Evolutionary conservation across 2,329 filamentous ascomycete species (phyloP), one percentile per base, ranked within the genome.

Genomic region (Aspergillus sp.): DNA sequence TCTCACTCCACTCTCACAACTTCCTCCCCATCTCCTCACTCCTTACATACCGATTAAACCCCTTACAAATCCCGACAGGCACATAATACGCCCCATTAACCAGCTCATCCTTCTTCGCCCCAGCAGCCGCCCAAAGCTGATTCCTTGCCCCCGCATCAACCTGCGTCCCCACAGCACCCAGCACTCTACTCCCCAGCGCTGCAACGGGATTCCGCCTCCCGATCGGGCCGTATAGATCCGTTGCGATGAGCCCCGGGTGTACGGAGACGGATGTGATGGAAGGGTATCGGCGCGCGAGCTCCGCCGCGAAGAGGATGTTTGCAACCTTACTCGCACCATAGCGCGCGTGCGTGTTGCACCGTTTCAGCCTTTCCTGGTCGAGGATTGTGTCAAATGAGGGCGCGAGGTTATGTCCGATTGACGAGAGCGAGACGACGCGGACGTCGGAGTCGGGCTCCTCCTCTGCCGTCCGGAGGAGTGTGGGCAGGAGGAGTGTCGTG

Each of bases 271-370:
- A 73, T 7, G 69, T 76, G 17, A 73, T 61, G 1, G 71, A 67
- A 4, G 71, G 71, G 45, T 79, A 72, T 0, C 76, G 74, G 1
- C 76, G 71, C 2, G 76, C 76, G 1, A 84, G 63, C 60, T 82
- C 79, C 0, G 72, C 70, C 0, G 79, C 77, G 30, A 78, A 79
- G 5, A 83, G 68, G n/a, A 83, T 76, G 60, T 80, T 82, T 1
- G 81, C 81, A 2, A 80, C 73, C 65, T 84, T 84, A 47, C 74
- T 78, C 23, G 79, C 79, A 2, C 74, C 79, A 60, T 83, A 83
- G 64, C 70, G 64, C 30, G 59, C 46, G 70, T 75, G 78, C 1
- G 76, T 72, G 28, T 74, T 74, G 23, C 72, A 64, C 0, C 64
- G 62, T 4, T 75, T 72, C 3, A 76, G 64, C 30, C 68, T 69